Evolutionary conservation across 108 stramenopile species (phyloP).

Genomic region (Stephanodiscus minutulus): DNA sequence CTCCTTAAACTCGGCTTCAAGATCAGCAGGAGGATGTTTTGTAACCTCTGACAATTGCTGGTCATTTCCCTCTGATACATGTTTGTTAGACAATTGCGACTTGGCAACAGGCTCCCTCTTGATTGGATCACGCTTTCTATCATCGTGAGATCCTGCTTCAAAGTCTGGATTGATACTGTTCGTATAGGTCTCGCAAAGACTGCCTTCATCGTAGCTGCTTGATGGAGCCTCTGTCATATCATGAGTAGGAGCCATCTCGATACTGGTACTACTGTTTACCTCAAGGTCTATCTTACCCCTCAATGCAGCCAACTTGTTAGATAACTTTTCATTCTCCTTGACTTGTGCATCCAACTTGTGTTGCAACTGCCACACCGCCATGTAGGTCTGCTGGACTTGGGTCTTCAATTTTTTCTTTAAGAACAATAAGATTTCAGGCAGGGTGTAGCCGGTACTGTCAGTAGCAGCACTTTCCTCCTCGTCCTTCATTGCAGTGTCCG

Average conservation of each 20-base stretch:
- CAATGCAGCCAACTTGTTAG: neutral
- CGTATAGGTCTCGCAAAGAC: neutral
- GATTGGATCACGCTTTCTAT: too few species aligned
- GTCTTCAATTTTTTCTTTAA: slow-evolving; percentile 3
- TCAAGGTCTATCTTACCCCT: too few species aligned
- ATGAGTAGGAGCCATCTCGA: neutral
- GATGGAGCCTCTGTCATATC: slow-evolving; percentile 21
- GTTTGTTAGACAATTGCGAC: neutral
- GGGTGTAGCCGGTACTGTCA: neutral
- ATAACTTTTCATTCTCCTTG: slow-evolving; percentile 4
- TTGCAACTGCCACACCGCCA: slow-evolving; percentile 5
- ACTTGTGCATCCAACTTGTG: slow-evolving; percentile 6
- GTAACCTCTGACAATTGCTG: neutral
- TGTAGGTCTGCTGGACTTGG: neutral
- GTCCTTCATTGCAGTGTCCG: neutral
- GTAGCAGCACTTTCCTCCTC: neutral
- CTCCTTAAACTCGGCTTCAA: neutral
- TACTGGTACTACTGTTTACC: slow-evolving; percentile 13
- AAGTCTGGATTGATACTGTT: slow-evolving; percentile 8
- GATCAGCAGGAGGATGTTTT: neutral
- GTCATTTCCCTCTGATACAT: neutral
- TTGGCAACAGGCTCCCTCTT: too few species aligned
- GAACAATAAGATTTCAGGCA: neutral
- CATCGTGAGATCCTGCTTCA: too few species aligned
- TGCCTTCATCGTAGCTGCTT: slow-evolving; percentile 9